A percentile compares a stretch with the other conserved stretches of the same genome.
phyloP scores from a whole-genome alignment of 1,284 basidiomycete species.

The Blastosporella zonata region DNA sequence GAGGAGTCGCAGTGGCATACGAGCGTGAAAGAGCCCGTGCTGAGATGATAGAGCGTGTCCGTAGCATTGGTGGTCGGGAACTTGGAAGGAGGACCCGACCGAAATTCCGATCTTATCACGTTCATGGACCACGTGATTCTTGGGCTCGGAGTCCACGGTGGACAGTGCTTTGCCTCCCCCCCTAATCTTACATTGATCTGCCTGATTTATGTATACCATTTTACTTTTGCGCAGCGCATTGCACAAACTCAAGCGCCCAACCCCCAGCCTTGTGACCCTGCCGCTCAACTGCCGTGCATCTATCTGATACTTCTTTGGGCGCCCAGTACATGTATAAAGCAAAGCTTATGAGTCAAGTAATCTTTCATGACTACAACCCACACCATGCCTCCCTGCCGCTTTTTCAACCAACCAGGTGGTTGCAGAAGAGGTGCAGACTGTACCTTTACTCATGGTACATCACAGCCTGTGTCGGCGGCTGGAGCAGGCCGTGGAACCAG shows the following conservation, averaged over 20 bases:
- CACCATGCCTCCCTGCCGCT: constrained; percentile 34
- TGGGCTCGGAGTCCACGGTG: background rate
- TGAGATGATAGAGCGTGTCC: constrained; percentile 15
- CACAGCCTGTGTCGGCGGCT: constrained; percentile 9
- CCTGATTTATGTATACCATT: too few relatives aligned
- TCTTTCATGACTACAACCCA: constrained; percentile 3
- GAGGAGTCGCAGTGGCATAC: constrained; percentile 20
- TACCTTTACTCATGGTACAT: constrained; percentile 26
- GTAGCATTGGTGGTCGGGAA: constrained; percentile 16
- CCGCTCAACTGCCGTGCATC: background rate
- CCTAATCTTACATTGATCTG: background rate
- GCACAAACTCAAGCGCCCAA: constrained; percentile 69
- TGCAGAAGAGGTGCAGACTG: constrained; percentile 40
- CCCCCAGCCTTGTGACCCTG: background rate
- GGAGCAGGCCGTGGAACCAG: constrained; percentile 14
- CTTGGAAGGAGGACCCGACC: background rate
- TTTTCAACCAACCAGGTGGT: constrained; percentile 35
- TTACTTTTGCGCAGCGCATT: too few relatives aligned
- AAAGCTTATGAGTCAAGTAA: background rate
- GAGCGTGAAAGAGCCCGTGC: constrained; percentile 20
- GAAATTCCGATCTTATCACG: constrained; percentile 19
- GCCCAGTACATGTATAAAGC: constrained; percentile 11
- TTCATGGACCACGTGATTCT: constrained; percentile 57
- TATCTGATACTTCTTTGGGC: constrained; percentile 18
- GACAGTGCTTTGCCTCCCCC: background rate